Base-by-base conservation (phyloP, 1,284 basidiomycete genomes). In the Leccinum fallax region DNA sequence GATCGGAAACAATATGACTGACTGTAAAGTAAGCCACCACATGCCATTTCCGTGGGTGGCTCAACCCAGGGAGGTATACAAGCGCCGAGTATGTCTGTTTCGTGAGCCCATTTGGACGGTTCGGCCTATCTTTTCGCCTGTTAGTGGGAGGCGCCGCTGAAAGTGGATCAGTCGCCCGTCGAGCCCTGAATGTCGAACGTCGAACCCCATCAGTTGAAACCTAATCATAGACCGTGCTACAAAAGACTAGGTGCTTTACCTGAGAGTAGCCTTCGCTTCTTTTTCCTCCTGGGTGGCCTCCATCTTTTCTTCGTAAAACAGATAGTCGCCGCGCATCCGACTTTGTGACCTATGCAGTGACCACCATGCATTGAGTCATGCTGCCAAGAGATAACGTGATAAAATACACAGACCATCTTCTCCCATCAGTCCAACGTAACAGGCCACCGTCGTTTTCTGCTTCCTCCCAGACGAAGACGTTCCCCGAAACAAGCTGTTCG, bases 401-500 rank as follows among this genome's bases (percentile, higher is more conserved):
- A 24, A 59, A 56, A 61, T 38, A 46, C 56, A 67, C 76, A 62
- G 70, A 87, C 89, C 89, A 92, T 77, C 88, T 78, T 65, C 88
- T 79, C 6, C 89, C 89, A 69, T 92, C 89, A 9, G 89, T 92
- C 89, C 89, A 92, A 36, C 90, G 81, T 60, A 90, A 78, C 24
- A 92, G 74, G 16, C 89, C 89, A 9, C 89, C 88, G 69, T 91
- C 89, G 58, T 88, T 86, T 67, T 91, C 89, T 11, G 88, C 89
- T 71, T 92, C 89, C 69, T 92, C 89, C 90, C 90, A 92, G 48
- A 92, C 90, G 68, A 90, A 92, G 38, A 92, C 83, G 65, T 90
- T 88, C 0, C 90, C 90, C 57, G 89, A 88, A 40, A 73, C 73
- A 6, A 92, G 77, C 53, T 85, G 82, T 52, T 90, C 87, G 61